A percentile compares a stretch with the other conserved stretches of the same genome.
These are phyloP conservation scores for Oenanthe sinensis DNA, from an alignment of 129 eudicot genomes.

Conservation along the genomic window DNA sequence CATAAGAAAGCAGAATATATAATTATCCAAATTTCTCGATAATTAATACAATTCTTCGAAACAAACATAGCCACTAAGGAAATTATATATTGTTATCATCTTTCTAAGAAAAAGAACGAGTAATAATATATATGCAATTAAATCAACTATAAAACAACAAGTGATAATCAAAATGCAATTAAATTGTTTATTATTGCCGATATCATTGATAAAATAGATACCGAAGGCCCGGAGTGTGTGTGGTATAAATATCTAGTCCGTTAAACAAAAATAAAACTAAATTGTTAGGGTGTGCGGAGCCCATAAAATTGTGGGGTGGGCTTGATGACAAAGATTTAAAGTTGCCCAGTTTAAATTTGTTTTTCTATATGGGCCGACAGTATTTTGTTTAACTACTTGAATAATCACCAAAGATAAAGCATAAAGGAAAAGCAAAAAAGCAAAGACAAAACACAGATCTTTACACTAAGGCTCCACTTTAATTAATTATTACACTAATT, in stretches of 20 bases:
- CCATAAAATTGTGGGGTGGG: not conserved
- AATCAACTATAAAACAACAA: too few species aligned
- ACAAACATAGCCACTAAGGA: too few species aligned
- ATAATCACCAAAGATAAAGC: slow-evolving; percentile 11
- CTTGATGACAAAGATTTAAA: not conserved
- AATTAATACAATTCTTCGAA: too few species aligned
- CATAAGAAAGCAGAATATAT: too few species aligned
- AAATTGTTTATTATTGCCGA: not conserved
- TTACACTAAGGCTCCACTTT: slow-evolving; percentile 13
- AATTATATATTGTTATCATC: too few species aligned
- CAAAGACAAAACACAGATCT: not conserved
- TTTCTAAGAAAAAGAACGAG: too few species aligned
- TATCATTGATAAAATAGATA: not conserved
- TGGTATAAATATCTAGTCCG: too few species aligned
- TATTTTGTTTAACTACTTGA: not conserved
- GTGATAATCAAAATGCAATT: too few species aligned
- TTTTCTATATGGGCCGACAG: not conserved
- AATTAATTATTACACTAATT: not conserved
- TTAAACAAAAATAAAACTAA: not conserved
- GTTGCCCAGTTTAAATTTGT: not conserved
- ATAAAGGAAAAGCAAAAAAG: slow-evolving; percentile 16
- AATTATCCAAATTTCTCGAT: too few species aligned
- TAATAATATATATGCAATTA: too few species aligned
- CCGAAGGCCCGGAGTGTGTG: not conserved
- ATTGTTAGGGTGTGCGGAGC: not conserved